Conservation (phyloP, 2,329 filamentous ascomycete species). For the Aspergillus brasiliensis region DNA sequence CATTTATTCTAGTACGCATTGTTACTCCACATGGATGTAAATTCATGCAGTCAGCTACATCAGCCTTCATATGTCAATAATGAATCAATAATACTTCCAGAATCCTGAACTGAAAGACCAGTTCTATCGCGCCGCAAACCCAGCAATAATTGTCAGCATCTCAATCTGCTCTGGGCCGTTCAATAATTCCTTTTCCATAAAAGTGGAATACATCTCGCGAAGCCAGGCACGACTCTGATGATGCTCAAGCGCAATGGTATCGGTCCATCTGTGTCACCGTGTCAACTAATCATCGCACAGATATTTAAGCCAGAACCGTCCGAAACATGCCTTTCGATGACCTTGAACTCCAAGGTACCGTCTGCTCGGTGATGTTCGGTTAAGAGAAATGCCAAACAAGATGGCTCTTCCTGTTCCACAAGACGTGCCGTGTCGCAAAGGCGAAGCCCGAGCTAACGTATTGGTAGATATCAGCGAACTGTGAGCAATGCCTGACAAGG, state of each 20-base stretch:
- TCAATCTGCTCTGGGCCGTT: conserved; percentile 7
- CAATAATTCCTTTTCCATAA: background rate
- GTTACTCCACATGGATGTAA: no score
- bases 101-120: background rate
- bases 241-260: background rate
- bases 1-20: no score
- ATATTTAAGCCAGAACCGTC: no score
- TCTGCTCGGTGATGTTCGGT: background rate
- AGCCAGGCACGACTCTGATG: conserved; percentile 6
- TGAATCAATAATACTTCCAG: background rate
- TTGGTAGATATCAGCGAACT: background rate
- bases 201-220: conserved; percentile 2
- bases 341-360: conserved; percentile 4
- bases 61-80: no score
- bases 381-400: conserved; percentile 2
- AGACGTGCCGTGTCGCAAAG: background rate
- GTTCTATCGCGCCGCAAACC: background rate
- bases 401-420: background rate
- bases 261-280: background rate
- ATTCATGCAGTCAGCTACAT: no score
- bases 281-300: background rate
- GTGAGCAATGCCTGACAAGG: no score
- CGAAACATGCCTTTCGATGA: background rate
- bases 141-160: conserved; percentile 1
- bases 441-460: background rate